Conservation (phyloP, 2,329 filamentous ascomycete species). For the Fusarium odoratissimum region DNA sequence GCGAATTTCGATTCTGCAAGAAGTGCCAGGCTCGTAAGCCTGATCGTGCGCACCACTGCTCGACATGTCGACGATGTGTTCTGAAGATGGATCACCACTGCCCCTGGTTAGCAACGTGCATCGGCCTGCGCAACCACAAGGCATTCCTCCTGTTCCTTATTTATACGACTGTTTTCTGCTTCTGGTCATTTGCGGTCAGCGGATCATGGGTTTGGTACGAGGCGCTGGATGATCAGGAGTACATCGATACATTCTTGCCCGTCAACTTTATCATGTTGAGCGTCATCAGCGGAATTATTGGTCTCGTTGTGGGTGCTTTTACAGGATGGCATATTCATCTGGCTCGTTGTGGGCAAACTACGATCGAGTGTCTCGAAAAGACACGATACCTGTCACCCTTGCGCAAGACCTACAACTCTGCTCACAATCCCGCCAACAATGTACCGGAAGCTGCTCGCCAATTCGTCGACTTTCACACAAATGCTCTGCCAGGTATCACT, state of each 20-base stretch:
- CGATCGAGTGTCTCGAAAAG: constrained; percentile 96
- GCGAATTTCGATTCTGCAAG: constrained; percentile 91
- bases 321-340: constrained; percentile 92
- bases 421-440: constrained; percentile 64
- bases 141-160: constrained; percentile 91
- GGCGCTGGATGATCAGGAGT: constrained; percentile 76
- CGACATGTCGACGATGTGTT: constrained; percentile 91
- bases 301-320: constrained; percentile 87
- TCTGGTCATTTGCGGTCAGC: constrained; percentile 81
- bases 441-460: constrained; percentile 72
- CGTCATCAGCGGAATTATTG: constrained; percentile 90
- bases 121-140: constrained; percentile 95
- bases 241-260: constrained; percentile 81
- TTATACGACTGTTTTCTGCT: constrained; percentile 88
- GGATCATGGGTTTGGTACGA: constrained; percentile 87
- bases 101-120: constrained; percentile 96
- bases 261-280: constrained; percentile 91
- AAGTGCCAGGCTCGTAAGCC: constrained; percentile 96
- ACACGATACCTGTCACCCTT: constrained; percentile 90
- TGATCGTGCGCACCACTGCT: constrained; percentile 96
- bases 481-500: constrained; percentile 82
- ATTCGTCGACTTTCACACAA: constrained; percentile 83
- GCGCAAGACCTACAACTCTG: constrained; percentile 74
- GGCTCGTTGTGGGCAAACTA: constrained; percentile 83
- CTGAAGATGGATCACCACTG: constrained; percentile 99